A percentile compares a stretch with the other conserved stretches of the same genome.
phyloP scores from a whole-genome alignment of 2,329 filamentous ascomycete species.

The Aspergillus hiratsukae region DNA sequence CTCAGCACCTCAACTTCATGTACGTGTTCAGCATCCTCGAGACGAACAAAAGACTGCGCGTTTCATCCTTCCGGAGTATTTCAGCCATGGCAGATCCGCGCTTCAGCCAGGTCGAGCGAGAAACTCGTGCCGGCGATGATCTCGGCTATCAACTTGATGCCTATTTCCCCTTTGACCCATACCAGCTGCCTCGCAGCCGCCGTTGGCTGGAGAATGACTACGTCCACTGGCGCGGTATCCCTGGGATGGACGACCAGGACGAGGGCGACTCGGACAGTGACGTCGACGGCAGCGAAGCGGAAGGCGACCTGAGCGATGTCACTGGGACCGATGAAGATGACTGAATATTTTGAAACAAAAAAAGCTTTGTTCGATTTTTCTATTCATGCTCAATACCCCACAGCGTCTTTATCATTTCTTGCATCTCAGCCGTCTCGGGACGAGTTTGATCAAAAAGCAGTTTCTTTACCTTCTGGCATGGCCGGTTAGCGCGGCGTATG shows the following conservation, averaged over 20 bases:
- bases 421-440: background rate
- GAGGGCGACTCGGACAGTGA: slow-evolving; percentile 47
- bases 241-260: slow-evolving; percentile 59
- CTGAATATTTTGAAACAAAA: background rate
- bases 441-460: slow-evolving; percentile 1
- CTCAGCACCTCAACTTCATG: slow-evolving; percentile 78
- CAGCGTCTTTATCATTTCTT: background rate
- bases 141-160: slow-evolving; percentile 81
- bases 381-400: background rate
- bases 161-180: slow-evolving; percentile 97
- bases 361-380: background rate
- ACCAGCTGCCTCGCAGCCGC: slow-evolving; percentile 80
- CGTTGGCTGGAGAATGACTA: slow-evolving; percentile 85
- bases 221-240: slow-evolving; percentile 71
- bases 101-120: slow-evolving; percentile 47
- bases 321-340: slow-evolving; percentile 43
- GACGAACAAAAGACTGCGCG: slow-evolving; percentile 81
- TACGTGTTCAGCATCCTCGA: slow-evolving; percentile 87
- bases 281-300: slow-evolving; percentile 26
- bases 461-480: background rate
- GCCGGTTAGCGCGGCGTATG: slow-evolving; percentile 23
- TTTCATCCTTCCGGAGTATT: slow-evolving; percentile 60
- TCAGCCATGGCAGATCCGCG: slow-evolving; percentile 33
- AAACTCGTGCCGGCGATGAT: slow-evolving; percentile 61
- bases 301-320: slow-evolving; percentile 37